These are phyloP conservation scores for Starmera amethionina DNA, from an alignment of 805 yeast species.

Conservation along the genomic window DNA sequence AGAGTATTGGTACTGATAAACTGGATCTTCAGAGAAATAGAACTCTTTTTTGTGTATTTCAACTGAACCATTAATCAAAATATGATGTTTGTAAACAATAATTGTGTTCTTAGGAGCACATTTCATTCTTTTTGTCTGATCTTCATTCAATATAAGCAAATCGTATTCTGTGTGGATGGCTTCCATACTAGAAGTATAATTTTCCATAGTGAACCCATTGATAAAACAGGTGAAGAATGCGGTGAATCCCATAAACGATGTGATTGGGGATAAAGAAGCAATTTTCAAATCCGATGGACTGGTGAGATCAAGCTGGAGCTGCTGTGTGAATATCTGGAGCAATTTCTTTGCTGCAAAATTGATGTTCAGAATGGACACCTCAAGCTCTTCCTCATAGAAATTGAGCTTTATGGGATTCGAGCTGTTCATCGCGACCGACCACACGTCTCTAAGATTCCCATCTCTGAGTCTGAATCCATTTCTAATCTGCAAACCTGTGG, in stretches of 20 bases:
- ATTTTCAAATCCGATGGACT: too few relatives aligned
- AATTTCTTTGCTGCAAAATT: conserved; percentile 22
- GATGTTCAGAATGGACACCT: too few relatives aligned
- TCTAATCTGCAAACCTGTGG: conserved; percentile 60
- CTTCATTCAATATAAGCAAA: conserved; percentile 21
- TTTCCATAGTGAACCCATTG: conserved; percentile 29
- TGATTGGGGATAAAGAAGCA: too few relatives aligned
- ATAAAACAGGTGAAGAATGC: conserved; percentile 35
- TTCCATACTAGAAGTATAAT: conserved; percentile 26
- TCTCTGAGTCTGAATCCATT: conserved; percentile 57
- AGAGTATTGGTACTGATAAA: conserved; percentile 18
- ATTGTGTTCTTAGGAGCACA: too few relatives aligned
- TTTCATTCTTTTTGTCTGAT: conserved; percentile 1
- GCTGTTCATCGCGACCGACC: conserved; percentile 40
- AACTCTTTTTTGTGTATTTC: conserved; percentile 1
- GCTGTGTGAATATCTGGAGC: conserved; percentile 6
- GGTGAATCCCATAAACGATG: too few relatives aligned
- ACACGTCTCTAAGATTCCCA: conserved; percentile 67
- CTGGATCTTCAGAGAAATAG: conserved; percentile 3
- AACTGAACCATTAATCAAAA: too few relatives aligned
- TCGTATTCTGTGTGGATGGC: conserved; percentile 18
- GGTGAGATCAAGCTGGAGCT: too few relatives aligned
- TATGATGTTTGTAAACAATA: too few relatives aligned
- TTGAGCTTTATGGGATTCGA: too few relatives aligned
- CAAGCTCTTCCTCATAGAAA: too few relatives aligned